phyloP scores from a whole-genome alignment of 2,329 filamentous ascomycete genomes.

The Fusarium sp. region DNA sequence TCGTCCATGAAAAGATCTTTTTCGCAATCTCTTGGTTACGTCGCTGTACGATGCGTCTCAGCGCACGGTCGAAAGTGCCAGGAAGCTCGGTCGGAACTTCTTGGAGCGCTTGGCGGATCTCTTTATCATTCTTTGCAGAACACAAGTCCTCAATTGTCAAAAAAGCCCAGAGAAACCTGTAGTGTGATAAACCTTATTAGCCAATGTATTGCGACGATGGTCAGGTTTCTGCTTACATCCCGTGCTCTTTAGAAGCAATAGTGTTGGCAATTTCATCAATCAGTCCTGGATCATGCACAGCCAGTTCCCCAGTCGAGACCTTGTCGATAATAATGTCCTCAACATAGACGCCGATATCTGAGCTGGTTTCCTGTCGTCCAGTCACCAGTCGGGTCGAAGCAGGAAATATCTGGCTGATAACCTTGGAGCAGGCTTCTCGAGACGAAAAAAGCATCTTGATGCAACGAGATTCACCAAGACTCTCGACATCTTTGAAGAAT shows the following conservation, averaged over 20 bases:
- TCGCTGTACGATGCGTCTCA: constrained; percentile 1
- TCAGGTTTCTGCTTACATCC: neutral
- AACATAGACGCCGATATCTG: neutral
- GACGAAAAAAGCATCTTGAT: neutral
- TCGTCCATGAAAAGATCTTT: constrained; percentile 9
- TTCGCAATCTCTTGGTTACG: constrained; percentile 3
- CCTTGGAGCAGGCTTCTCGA: neutral
- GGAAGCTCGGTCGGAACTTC: constrained; percentile 21
- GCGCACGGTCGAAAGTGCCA: constrained; percentile 20
- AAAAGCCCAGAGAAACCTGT: constrained; percentile 36
- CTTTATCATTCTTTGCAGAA: constrained; percentile 10
- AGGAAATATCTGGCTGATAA: neutral
- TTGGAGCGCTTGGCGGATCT: constrained; percentile 16
- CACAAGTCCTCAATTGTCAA: constrained; percentile 32
- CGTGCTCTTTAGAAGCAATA: neutral
- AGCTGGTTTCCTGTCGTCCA: neutral
- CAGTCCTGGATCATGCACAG: rapidly evolving
- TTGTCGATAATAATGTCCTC: neutral
- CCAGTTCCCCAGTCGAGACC: rapidly evolving
- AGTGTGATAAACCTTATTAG: too few relatives aligned
- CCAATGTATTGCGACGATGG: neutral
- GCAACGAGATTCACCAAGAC: rapidly evolving
- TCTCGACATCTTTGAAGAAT: neutral
- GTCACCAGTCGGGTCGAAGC: neutral
- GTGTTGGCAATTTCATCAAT: neutral